phyloP scores from a whole-genome alignment of 139 green algal genomes.

The Penium margaritaceum region DNA sequence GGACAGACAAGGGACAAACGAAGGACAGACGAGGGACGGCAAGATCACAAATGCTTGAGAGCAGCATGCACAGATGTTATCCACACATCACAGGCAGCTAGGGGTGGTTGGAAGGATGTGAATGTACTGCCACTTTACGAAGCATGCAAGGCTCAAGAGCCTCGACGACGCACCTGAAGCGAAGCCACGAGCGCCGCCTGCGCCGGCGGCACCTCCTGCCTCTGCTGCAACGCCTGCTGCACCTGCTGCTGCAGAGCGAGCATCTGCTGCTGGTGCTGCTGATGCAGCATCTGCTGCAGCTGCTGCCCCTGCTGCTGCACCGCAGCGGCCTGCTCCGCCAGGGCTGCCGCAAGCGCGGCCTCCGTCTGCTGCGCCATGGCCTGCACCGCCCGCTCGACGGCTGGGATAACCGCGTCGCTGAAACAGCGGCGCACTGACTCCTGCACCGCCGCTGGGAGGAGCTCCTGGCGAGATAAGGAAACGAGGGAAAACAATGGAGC shows the following conservation, averaged over 20 bases:
- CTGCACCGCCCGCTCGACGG: slow-evolving; percentile 62
- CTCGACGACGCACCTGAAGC: background rate
- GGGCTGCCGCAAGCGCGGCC: slow-evolving; percentile 53
- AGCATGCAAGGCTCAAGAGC: too few species aligned
- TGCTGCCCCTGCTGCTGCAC: slow-evolving; percentile 21
- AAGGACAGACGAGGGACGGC: too few species aligned
- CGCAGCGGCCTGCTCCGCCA: slow-evolving; percentile 56
- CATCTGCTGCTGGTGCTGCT: slow-evolving; percentile 28
- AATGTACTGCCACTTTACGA: too few species aligned
- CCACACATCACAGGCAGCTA: too few species aligned
- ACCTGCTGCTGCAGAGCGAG: background rate
- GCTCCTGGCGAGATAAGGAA: too few species aligned
- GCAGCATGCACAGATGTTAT: too few species aligned
- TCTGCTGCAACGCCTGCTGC: background rate
- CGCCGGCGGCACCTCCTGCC: background rate
- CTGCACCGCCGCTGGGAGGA: slow-evolving; percentile 2
- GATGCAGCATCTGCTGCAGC: slow-evolving; percentile 27
- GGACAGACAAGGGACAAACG: too few species aligned
- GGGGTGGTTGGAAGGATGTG: too few species aligned
- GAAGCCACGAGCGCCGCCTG: background rate
- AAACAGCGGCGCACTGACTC: slow-evolving; percentile 56
- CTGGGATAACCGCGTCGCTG: slow-evolving; percentile 56
- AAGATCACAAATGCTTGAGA: too few species aligned
- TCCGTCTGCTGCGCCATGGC: slow-evolving; percentile 65
- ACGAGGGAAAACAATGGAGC: too few species aligned